Conservation (phyloP, 2,329 filamentous ascomycete species). For the Scolecobasidium constrictum region DNA sequence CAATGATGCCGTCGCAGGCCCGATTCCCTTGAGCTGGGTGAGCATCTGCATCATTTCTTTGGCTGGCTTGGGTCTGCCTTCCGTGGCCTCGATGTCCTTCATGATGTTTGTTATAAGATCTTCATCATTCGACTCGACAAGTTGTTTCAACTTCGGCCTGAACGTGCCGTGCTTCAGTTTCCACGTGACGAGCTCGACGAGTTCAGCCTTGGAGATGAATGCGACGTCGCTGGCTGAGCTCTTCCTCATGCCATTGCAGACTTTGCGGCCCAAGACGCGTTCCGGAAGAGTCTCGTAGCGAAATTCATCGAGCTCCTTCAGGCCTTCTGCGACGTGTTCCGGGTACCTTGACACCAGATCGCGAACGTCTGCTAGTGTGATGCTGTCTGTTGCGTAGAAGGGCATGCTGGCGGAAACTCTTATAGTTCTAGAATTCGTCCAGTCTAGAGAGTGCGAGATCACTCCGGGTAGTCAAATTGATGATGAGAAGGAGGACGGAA, state of each 20-base stretch:
- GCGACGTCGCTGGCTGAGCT: conserved; percentile 10
- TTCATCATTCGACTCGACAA: conserved; percentile 47
- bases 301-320: conserved; percentile 20
- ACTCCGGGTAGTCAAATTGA: no score
- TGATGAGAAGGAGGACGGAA: no score
- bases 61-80: conserved; percentile 7
- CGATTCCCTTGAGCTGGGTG: conserved; percentile 58
- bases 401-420: no score
- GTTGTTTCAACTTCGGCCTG: conserved; percentile 32
- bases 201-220: conserved; percentile 19
- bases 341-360: no score
- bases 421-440: no score
- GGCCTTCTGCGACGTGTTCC: conserved; percentile 9
- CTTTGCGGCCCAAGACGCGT: conserved; percentile 13
- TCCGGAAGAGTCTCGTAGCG: conserved; percentile 22
- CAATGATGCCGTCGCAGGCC: conserved; percentile 69
- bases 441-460: no score
- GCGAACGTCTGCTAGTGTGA: no score
- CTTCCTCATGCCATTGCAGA: background rate
- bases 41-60: conserved; percentile 41
- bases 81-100: conserved; percentile 33
- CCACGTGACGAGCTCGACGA: conserved; percentile 27
- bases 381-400: no score
- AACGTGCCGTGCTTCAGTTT: conserved; percentile 40
- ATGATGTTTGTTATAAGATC: conserved; percentile 38